phyloP scores from a whole-genome alignment of 2,329 filamentous ascomycete genomes.

The Lecanicillium sp. region DNA sequence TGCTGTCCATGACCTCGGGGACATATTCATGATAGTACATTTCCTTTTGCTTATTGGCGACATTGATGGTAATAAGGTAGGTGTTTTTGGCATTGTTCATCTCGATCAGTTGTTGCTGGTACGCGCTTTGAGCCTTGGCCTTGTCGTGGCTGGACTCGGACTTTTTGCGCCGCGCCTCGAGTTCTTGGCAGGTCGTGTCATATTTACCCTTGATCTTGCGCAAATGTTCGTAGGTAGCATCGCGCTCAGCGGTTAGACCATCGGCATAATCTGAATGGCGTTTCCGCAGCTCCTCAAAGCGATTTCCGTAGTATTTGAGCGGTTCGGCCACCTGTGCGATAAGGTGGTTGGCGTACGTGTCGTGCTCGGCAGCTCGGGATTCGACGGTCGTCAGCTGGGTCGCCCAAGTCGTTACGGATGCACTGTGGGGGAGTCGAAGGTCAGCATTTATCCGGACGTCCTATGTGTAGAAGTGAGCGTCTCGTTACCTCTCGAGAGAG shows the following conservation, averaged over 20 bases:
- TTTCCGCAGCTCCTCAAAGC: constrained; percentile 90
- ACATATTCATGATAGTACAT: constrained; percentile 97
- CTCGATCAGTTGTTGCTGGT: constrained; percentile 85
- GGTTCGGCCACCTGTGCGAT: constrained; percentile 79
- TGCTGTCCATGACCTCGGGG: constrained; percentile 83
- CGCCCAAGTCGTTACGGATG: constrained; percentile 94
- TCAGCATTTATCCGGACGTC: not conserved
- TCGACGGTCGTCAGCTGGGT: constrained; percentile 90
- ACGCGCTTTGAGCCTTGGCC: constrained; percentile 81
- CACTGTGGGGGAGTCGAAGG: constrained; percentile 41
- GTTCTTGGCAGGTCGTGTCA: constrained; percentile 85
- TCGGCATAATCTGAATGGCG: constrained; percentile 81
- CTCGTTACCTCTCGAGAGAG: constrained; percentile 74
- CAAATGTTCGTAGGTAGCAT: constrained; percentile 74
- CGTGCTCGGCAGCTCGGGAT: constrained; percentile 80
- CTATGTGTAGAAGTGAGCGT: not conserved
- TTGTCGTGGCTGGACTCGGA: constrained; percentile 92
- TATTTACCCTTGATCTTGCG: constrained; percentile 92
- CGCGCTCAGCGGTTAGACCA: constrained; percentile 85
- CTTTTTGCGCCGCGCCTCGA: constrained; percentile 93
- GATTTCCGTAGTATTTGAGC: constrained; percentile 63
- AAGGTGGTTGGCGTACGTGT: constrained; percentile 73
- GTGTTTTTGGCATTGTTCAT: constrained; percentile 99
- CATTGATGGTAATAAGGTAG: constrained; percentile 93
- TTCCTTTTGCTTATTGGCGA: constrained; percentile 96